phyloP scores from a whole-genome alignment of 2,329 filamentous ascomycete species.

The Ceratocystis papillata region DNA sequence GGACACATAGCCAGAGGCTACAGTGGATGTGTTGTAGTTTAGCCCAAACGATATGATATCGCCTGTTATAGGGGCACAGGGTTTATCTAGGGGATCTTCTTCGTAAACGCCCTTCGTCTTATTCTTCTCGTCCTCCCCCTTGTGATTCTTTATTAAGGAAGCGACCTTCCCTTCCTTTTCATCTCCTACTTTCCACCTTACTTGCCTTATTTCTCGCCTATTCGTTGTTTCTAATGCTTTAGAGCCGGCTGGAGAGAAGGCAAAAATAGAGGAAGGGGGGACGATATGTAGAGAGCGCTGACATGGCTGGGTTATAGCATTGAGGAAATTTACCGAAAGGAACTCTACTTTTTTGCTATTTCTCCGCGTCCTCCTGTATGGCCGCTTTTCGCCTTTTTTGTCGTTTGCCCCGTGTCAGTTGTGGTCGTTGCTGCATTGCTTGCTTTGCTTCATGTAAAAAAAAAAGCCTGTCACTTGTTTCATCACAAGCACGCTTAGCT shows the following conservation, averaged over 20 bases:
- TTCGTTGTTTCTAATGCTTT: not conserved
- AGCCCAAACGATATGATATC: too few species aligned
- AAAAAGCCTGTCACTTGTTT: not conserved
- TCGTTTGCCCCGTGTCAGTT: not conserved
- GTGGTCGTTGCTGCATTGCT: too few species aligned
- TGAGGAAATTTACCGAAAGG: constrained; percentile 5
- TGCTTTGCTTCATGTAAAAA: too few species aligned
- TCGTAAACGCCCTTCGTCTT: too few species aligned
- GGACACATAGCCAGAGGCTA: too few species aligned
- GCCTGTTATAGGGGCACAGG: too few species aligned
- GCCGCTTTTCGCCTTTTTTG: not conserved
- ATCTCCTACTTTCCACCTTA: not conserved
- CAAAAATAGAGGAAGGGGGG: too few species aligned
- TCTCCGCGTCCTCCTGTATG: not conserved
- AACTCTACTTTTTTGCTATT: not conserved
- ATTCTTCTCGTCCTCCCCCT: too few species aligned
- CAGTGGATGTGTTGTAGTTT: too few species aligned
- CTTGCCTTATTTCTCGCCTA: not conserved
- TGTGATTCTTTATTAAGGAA: too few species aligned
- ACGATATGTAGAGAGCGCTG: too few species aligned
- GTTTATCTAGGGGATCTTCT: too few species aligned
- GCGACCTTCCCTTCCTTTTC: not conserved
- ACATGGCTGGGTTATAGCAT: not conserved
- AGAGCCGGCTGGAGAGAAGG: not conserved
- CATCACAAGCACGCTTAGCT: not conserved